Evolutionary conservation across 805 yeast species (phyloP).

Genomic region (Kregervanrija delftensis): DNA sequence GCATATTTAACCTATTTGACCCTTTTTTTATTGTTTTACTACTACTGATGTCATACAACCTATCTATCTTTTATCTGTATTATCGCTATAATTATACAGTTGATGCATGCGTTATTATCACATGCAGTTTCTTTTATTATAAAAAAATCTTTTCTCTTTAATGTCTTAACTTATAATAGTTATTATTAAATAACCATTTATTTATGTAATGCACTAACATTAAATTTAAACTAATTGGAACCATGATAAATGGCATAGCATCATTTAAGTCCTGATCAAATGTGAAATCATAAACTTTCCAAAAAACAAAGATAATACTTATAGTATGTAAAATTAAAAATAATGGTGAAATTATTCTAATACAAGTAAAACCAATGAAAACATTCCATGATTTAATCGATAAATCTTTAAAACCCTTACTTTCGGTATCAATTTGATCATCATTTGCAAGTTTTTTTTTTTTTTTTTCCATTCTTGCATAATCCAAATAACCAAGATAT

Average conservation of each 20-base stretch:
- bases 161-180: conserved; percentile 17
- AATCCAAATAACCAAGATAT: conserved; percentile 9
- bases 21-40: too few species aligned
- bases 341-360: conserved; percentile 22
- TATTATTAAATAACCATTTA: conserved; percentile 18
- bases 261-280: conserved; percentile 8
- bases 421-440: conserved; percentile 11
- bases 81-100: too few species aligned
- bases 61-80: too few species aligned
- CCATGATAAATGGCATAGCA: conserved; percentile 15
- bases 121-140: neutral
- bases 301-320: conserved; percentile 12
- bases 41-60: too few species aligned
- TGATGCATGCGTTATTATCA: neutral
- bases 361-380: conserved; percentile 20
- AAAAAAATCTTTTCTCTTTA: neutral
- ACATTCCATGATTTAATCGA: conserved; percentile 13
- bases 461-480: conserved; percentile 4
- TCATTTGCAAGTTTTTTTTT: conserved; percentile 5
- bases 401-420: neutral
- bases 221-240: conserved; percentile 16
- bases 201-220: conserved; percentile 20
- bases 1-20: too few species aligned
- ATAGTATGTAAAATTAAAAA: conserved; percentile 21
- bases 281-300: conserved; percentile 12